Evolutionary conservation across 2,329 filamentous ascomycete genomes (phyloP).

Genomic region (Aspergillus brunneoviolaceus): DNA sequence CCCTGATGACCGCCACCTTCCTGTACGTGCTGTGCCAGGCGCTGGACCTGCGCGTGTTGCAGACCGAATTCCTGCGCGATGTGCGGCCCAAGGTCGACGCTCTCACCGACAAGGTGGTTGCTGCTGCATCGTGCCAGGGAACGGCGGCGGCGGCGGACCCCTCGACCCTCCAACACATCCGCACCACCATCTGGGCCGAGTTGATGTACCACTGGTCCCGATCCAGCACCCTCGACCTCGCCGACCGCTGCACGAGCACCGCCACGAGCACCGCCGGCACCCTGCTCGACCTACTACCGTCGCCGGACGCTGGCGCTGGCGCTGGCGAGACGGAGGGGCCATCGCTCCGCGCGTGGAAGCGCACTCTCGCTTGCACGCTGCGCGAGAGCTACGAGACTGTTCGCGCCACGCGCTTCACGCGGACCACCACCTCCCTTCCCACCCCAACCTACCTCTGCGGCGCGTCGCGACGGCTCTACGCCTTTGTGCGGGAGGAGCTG

Average conservation of each 20-base stretch:
- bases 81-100: constrained; percentile 8
- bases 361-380: neutral
- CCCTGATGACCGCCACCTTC: constrained; percentile 56
- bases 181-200: constrained; percentile 13
- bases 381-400: constrained; percentile 12
- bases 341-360: constrained; percentile 9
- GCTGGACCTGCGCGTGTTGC: constrained; percentile 48
- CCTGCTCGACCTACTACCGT: constrained; percentile 8
- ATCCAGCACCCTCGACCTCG: constrained; percentile 13
- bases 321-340: too few species aligned
- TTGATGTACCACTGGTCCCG: constrained; percentile 19
- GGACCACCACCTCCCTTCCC: constrained; percentile 8
- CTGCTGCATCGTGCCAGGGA: neutral
- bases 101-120: neutral
- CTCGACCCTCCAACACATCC: neutral
- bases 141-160: too few species aligned
- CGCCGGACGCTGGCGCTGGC: neutral
- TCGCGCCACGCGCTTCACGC: constrained; percentile 17
- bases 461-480: constrained; percentile 35
- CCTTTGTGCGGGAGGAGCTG: constrained; percentile 36
- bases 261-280: constrained; percentile 7
- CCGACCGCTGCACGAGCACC: constrained; percentile 10
- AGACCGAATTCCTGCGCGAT: constrained; percentile 17
- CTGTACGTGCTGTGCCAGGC: constrained; percentile 61
- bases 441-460: constrained; percentile 27